Evolutionary conservation across 148 eudicot genomes (phyloP).

Genomic region (Fagopyrum esculentum): DNA sequence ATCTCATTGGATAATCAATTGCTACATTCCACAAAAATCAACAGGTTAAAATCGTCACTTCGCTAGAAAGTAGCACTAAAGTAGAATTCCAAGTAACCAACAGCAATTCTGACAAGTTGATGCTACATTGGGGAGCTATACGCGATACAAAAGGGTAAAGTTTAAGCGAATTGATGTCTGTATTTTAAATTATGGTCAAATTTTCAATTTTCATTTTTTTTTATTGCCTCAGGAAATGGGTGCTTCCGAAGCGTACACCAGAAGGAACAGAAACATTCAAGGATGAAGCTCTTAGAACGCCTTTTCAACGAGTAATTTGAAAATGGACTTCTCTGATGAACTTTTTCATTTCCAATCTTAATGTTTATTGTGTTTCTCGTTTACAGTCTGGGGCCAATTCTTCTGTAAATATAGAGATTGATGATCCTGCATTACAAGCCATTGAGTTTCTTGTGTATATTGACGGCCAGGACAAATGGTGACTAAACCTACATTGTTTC

Average conservation of each 20-base stretch:
- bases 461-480: constrained; percentile 81
- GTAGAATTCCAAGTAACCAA: constrained; percentile 61
- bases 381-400: constrained; percentile 69
- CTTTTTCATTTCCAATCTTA: constrained; percentile 1
- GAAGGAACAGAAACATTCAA: constrained; percentile 58
- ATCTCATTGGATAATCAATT: neutral
- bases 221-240: constrained; percentile 51
- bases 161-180: constrained; percentile 7
- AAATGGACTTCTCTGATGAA: too few species aligned
- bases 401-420: constrained; percentile 63
- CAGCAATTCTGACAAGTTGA: constrained; percentile 39
- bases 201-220: neutral
- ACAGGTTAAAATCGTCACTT: constrained; percentile 61
- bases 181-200: neutral
- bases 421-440: constrained; percentile 76
- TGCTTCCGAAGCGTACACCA: constrained; percentile 68
- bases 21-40: constrained; percentile 18
- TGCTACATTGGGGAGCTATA: constrained; percentile 88
- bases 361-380: constrained; percentile 14
- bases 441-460: constrained; percentile 82
- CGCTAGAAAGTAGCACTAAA: constrained; percentile 40
- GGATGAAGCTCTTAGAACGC: constrained; percentile 75
- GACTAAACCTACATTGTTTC: constrained; percentile 13
- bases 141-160: constrained; percentile 46
- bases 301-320: constrained; percentile 52